phyloP scores from a whole-genome alignment of 441 rosid species.

The Populus hybrid region DNA sequence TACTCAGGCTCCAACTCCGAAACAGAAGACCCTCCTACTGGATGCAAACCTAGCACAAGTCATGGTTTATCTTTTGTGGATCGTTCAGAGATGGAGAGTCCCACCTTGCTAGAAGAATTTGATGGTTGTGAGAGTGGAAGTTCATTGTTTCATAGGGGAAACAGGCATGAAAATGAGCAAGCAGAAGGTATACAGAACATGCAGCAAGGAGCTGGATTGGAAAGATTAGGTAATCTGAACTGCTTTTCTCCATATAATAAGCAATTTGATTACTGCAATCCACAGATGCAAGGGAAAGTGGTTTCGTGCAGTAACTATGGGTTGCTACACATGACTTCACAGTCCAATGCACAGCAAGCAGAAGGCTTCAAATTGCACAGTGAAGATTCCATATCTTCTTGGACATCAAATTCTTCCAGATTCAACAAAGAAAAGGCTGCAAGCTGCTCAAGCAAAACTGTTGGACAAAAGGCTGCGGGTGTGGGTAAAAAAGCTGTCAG shows the following conservation, averaged over 20 bases:
- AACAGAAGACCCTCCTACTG: slow-evolving; percentile 36
- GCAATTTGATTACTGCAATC: slow-evolving; percentile 31
- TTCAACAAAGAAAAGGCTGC: slow-evolving; percentile 30
- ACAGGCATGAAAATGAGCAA: slow-evolving; percentile 28
- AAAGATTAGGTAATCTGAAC: slow-evolving; percentile 26
- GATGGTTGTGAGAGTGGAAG: slow-evolving; percentile 32
- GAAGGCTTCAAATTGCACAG: slow-evolving; percentile 37
- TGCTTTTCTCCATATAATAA: slow-evolving; percentile 35
- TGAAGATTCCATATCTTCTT: slow-evolving; percentile 49
- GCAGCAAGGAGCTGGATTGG: slow-evolving; percentile 33
- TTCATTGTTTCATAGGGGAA: slow-evolving; percentile 31
- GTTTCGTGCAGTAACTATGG: slow-evolving; percentile 34
- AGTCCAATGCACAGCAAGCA: slow-evolving; percentile 32
- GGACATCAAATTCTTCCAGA: slow-evolving; percentile 46
- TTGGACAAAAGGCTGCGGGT: slow-evolving; percentile 28
- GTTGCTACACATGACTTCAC: slow-evolving; percentile 24
- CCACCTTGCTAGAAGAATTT: slow-evolving; percentile 40
- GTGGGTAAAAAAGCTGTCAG: slow-evolving; percentile 25
- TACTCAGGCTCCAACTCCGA: slow-evolving; percentile 58
- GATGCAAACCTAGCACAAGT: slow-evolving; percentile 21
- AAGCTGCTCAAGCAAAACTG: slow-evolving; percentile 23
- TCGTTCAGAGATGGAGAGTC: slow-evolving; percentile 33
- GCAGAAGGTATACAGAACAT: slow-evolving; percentile 30
- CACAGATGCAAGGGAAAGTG: slow-evolving; percentile 24
- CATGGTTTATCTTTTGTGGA: slow-evolving; percentile 27